A percentile compares a stretch with the other conserved stretches of the same genome.
Conservation (phyloP, 2,329 filamentous ascomycete genomes). For the Talaromyces albobiverticillius region DNA sequence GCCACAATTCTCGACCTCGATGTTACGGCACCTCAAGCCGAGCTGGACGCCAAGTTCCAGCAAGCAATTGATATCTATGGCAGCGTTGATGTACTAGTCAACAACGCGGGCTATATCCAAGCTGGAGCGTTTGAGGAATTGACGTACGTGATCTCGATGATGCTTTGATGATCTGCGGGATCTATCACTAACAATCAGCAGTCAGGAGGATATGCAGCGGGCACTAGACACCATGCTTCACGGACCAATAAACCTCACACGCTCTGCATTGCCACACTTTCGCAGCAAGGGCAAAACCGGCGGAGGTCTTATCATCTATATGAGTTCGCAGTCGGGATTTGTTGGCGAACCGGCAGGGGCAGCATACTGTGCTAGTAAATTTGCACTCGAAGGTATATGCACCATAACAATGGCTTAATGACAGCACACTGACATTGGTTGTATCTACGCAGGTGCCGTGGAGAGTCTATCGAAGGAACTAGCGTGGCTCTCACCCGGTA, state of each 20-base stretch:
- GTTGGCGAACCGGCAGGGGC: neutral
- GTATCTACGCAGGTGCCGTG: neutral
- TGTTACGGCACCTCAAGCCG: neutral
- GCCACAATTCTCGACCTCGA: neutral
- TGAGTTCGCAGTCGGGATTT: neutral
- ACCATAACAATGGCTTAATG: too few species aligned
- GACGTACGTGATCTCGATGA: neutral
- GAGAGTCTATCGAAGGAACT: neutral
- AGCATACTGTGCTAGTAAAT: neutral
- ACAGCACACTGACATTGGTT: too few species aligned
- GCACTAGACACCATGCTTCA: neutral
- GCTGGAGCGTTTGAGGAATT: neutral
- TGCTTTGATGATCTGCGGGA: too few species aligned
- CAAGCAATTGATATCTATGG: neutral
- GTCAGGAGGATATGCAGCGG: neutral
- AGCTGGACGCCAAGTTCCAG: neutral
- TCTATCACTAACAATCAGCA: neutral
- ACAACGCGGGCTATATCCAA: constrained; percentile 1
- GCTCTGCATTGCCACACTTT: neutral
- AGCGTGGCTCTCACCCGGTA: neutral
- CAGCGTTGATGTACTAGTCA: neutral
- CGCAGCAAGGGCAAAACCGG: neutral
- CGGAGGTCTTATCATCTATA: constrained; percentile 1
- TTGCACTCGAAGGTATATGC: neutral
- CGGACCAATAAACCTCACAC: neutral